Evolutionary conservation across 305 asterid species (phyloP).

Genomic region (Fraxinus paxiana): DNA sequence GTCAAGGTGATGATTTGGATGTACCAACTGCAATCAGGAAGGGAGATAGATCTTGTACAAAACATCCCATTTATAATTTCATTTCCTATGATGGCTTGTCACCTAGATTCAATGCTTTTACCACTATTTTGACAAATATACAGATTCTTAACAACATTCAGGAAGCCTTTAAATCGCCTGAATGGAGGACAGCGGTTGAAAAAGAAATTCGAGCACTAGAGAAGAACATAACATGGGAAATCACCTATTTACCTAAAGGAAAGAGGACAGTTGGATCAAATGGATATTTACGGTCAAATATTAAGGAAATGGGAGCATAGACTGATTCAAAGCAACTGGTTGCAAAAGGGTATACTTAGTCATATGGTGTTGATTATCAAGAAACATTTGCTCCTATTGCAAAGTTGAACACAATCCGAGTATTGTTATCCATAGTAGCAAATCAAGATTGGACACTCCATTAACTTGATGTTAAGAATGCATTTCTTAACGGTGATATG

Average conservation of each 20-base stretch:
- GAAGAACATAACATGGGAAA: neutral
- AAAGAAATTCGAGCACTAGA: neutral
- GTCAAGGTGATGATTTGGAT: neutral
- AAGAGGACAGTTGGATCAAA: neutral
- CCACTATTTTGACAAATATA: neutral
- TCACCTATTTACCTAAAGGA: neutral
- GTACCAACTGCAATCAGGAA: conserved; percentile 45
- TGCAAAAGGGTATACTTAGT: neutral
- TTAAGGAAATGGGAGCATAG: neutral
- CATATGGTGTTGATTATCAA: neutral
- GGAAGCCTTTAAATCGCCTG: neutral
- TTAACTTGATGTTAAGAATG: neutral
- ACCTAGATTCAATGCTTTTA: neutral
- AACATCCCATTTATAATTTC: conserved; percentile 15
- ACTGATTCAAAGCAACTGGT: neutral
- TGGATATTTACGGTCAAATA: neutral
- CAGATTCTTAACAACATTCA: neutral
- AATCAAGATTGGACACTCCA: neutral
- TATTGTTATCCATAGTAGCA: neutral
- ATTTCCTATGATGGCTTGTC: conserved; percentile 34
- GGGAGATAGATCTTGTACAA: no score
- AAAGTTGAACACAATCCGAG: neutral
- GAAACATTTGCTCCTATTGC: neutral
- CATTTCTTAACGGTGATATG: conserved; percentile 4
- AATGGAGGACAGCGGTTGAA: neutral